These are phyloP conservation scores for Saccharomyces kudriavzevii DNA, from an alignment of 805 yeast species.

Conservation along the genomic window DNA sequence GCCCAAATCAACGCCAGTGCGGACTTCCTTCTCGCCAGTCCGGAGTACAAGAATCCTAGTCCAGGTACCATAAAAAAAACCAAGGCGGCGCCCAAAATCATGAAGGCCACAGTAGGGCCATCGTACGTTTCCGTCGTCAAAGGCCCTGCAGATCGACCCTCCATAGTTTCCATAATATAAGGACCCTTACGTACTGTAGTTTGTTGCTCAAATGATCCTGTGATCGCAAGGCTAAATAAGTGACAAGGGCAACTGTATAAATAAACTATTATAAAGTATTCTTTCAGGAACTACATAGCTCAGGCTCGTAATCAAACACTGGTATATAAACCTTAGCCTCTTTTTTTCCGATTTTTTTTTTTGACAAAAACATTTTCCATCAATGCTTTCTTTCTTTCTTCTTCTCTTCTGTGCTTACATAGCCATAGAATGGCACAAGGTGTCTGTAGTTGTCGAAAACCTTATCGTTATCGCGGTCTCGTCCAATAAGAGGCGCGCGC, in stretches of 20 bases:
- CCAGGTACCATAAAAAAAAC: slow-evolving; percentile 91
- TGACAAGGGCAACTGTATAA: neutral
- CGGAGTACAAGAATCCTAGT: slow-evolving; percentile 80
- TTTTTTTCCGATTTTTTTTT: neutral
- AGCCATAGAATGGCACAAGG: neutral
- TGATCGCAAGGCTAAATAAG: neutral
- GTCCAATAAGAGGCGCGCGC: neutral
- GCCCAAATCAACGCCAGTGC: slow-evolving; percentile 79
- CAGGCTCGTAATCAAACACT: neutral
- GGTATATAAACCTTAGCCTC: neutral
- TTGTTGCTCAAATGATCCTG: neutral
- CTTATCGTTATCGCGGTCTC: neutral
- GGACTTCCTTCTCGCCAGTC: slow-evolving; percentile 75
- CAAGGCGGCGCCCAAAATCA: slow-evolving; percentile 52
- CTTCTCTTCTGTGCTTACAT: neutral
- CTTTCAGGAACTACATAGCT: neutral
- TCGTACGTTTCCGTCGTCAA: slow-evolving; percentile 31
- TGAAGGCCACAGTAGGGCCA: slow-evolving; percentile 37
- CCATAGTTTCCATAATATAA: neutral
- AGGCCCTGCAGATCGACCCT: neutral
- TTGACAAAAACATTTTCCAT: neutral
- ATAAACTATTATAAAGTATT: neutral
- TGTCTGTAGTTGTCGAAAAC: neutral
- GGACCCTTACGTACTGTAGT: neutral
- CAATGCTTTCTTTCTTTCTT: neutral